phyloP scores from a whole-genome alignment of 2,329 filamentous ascomycete species.

The Trichophyton verrucosum region DNA sequence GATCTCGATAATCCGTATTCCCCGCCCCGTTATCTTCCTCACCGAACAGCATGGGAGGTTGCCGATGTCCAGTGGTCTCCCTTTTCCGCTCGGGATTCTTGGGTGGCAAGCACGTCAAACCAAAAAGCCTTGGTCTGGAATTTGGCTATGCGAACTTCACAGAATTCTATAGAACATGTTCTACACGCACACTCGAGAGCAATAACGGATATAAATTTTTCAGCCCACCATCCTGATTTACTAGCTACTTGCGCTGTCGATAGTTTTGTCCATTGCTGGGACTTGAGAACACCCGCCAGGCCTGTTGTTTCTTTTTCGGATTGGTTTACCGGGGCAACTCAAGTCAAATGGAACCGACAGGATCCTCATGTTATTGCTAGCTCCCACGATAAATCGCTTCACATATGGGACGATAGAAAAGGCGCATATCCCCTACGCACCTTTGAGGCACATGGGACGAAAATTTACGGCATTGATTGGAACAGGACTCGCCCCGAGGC shows the following conservation, averaged over 20 bases:
- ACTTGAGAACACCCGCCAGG: conserved; percentile 60
- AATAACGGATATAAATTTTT: conserved; percentile 95
- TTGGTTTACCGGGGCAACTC: conserved; percentile 86
- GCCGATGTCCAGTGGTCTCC: conserved; percentile 96
- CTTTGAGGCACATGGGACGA: conserved; percentile 78
- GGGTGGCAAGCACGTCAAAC: conserved; percentile 89
- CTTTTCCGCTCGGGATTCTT: conserved; percentile 77
- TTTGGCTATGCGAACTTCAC: conserved; percentile 55
- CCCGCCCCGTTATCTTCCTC: conserved; percentile 69
- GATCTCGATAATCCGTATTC: conserved; percentile 84
- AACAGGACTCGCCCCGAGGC: conserved; percentile 61
- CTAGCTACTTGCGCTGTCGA: conserved; percentile 86
- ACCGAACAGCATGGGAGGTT: conserved; percentile 85
- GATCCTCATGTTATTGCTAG: conserved; percentile 79
- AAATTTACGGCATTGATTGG: conserved; percentile 95
- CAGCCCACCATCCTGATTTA: conserved; percentile 77
- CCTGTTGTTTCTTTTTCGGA: conserved; percentile 75
- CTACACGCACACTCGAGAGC: conserved; percentile 74
- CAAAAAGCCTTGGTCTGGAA: conserved; percentile 94
- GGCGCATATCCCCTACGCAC: conserved; percentile 66
- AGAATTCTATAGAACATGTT: conserved; percentile 78
- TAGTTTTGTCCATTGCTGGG: conserved; percentile 88
- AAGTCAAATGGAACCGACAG: conserved; percentile 89
- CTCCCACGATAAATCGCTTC: conserved; percentile 74
- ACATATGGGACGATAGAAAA: conserved; percentile 81